Conservation (phyloP, 2,329 filamentous ascomycete genomes). For the Aspergillus terreus region DNA sequence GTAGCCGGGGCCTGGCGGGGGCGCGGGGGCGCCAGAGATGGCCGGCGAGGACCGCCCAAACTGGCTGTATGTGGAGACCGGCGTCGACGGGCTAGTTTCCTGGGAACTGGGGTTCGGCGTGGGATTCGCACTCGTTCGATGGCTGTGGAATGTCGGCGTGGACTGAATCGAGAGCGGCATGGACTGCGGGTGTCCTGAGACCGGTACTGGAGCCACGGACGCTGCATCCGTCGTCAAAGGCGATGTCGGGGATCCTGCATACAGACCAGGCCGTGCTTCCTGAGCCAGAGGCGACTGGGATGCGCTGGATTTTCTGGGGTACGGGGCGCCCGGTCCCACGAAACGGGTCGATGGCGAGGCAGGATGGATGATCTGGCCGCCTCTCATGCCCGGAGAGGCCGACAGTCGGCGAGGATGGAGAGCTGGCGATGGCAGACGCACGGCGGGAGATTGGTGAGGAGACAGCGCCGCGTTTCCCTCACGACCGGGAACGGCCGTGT, state of each 20-base stretch:
- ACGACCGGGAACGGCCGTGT: constrained; percentile 13
- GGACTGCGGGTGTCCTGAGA: constrained; percentile 13
- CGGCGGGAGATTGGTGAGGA: constrained; percentile 24
- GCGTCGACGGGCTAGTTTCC: constrained; percentile 34
- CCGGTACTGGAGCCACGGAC: constrained; percentile 19
- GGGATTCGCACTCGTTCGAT: constrained; percentile 28
- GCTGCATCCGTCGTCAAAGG: constrained; percentile 24
- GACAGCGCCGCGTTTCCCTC: constrained; percentile 19
- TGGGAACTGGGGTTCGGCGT: constrained; percentile 31
- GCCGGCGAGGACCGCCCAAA: constrained; percentile 30
- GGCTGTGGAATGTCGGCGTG: constrained; percentile 29
- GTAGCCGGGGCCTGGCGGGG: constrained; percentile 15
- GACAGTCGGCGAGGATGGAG: constrained; percentile 25
- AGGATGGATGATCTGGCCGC: constrained; percentile 31
- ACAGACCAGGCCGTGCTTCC: constrained; percentile 26
- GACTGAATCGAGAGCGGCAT: constrained; percentile 26
- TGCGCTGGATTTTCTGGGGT: constrained; percentile 29
- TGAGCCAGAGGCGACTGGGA: constrained; percentile 35
- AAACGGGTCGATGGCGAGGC: constrained; percentile 36
- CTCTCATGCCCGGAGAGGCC: constrained; percentile 29
- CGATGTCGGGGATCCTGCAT: constrained; percentile 22
- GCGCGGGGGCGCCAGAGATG: constrained; percentile 16
- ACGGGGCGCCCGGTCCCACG: constrained; percentile 22
- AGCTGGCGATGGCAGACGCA: constrained; percentile 20
- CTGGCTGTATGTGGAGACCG: constrained; percentile 30